These are phyloP conservation scores for Annona cherimola DNA, from an alignment of 164 flowering plant species.

Conservation along the genomic window DNA sequence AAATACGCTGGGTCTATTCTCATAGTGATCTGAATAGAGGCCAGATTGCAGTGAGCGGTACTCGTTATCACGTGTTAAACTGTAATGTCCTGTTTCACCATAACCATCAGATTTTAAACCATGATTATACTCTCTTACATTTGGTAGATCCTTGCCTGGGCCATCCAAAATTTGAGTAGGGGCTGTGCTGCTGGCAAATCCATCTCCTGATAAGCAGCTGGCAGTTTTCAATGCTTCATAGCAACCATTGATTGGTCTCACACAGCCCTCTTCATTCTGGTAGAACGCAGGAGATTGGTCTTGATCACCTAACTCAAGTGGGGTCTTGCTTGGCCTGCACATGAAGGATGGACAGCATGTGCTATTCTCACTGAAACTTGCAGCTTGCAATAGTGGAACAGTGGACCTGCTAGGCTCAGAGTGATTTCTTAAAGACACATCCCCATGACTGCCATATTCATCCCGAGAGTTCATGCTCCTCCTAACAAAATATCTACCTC, in stretches of 20 bases:
- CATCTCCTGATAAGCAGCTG: not conserved
- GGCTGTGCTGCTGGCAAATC: not conserved
- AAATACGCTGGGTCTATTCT: conserved; percentile 39
- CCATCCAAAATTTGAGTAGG: not conserved
- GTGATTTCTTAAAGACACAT: too few species aligned
- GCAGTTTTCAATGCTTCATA: not conserved
- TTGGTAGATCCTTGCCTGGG: not conserved
- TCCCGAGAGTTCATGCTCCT: not conserved
- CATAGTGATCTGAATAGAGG: conserved; percentile 6
- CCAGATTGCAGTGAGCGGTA: not conserved
- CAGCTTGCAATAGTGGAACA: not conserved
- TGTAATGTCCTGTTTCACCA: not conserved
- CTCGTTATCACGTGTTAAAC: not conserved
- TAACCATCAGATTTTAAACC: not conserved
- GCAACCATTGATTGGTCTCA: not conserved
- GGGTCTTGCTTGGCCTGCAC: not conserved
- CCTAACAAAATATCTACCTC: not conserved
- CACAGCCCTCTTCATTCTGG: not conserved
- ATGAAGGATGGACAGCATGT: not conserved
- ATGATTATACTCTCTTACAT: not conserved
- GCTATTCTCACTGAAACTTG: not conserved
- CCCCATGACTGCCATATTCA: not conserved
- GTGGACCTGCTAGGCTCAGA: not conserved
- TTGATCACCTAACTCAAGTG: not conserved
- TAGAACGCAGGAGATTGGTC: not conserved